A percentile compares a stretch with the other conserved stretches of the same genome.
Evolutionary conservation across 306 rosid genomes (phyloP).

Genomic region (Casuarina glauca): DNA sequence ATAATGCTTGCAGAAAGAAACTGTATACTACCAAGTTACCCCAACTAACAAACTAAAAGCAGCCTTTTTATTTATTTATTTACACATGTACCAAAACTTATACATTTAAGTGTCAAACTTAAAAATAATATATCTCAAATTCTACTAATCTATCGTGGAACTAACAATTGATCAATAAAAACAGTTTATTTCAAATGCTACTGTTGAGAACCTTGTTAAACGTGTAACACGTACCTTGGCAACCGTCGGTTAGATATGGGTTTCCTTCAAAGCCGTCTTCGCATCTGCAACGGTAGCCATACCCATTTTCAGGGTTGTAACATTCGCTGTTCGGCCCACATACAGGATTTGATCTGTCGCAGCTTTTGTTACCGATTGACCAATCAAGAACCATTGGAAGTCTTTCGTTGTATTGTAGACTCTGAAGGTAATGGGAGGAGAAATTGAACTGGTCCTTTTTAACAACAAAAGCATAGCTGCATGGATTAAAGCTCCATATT

Average conservation of each 20-base stretch:
- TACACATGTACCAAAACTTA: no score
- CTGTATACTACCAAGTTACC: no score
- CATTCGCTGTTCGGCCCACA: conserved; percentile 4
- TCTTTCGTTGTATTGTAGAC: background rate
- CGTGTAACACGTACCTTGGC: conserved; percentile 22
- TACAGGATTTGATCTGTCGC: background rate
- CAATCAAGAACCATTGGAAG: conserved; percentile 18
- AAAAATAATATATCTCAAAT: no score
- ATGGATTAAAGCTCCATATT: conserved; percentile 16
- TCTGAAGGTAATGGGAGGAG: background rate
- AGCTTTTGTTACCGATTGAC: conserved; percentile 9
- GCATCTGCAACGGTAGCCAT: conserved; percentile 33
- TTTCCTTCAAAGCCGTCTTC: conserved; percentile 28
- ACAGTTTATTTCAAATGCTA: no score
- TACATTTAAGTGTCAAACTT: no score
- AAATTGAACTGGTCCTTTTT: conserved; percentile 3
- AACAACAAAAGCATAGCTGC: conserved; percentile 28
- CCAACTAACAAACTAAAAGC: no score
- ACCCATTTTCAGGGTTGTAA: background rate
- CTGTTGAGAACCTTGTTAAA: no score
- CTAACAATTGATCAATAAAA: no score
- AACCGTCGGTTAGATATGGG: conserved; percentile 27
- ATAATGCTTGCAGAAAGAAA: no score
- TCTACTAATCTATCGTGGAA: no score
- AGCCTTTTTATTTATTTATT: no score